Evolutionary conservation across 1,284 basidiomycete species (phyloP).

Genomic region (Marasmius oreades): DNA sequence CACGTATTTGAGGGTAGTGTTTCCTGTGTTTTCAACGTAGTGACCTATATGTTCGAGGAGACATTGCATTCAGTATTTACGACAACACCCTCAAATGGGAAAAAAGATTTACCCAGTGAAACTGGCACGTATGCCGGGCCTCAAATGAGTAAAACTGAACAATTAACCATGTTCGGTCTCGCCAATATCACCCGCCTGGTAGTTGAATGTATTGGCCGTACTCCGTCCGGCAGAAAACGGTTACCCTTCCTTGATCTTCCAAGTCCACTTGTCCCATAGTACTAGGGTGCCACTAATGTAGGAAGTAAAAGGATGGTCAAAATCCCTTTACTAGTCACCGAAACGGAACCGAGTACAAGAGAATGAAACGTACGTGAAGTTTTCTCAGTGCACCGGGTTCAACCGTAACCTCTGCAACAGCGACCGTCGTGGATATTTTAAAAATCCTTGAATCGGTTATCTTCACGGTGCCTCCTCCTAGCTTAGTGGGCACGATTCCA

Average conservation of each 20-base stretch:
- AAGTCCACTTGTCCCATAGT: conserved; percentile 66
- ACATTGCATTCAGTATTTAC: neutral
- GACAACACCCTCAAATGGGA: neutral
- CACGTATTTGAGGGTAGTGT: conserved; percentile 57
- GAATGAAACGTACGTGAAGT: conserved; percentile 31
- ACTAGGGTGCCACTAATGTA: conserved; percentile 66
- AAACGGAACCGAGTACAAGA: neutral
- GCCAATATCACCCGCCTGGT: conserved; percentile 67
- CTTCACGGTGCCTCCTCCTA: conserved; percentile 60
- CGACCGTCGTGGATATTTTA: conserved; percentile 46
- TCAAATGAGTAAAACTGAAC: conserved; percentile 3
- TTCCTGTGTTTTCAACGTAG: conserved; percentile 70
- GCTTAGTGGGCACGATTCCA: conserved; percentile 43
- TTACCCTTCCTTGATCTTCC: conserved; percentile 57
- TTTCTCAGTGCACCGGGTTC: conserved; percentile 64
- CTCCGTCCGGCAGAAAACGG: conserved; percentile 58
- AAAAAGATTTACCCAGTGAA: conserved; percentile 39
- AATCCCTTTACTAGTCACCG: no score
- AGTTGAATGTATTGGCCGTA: conserved; percentile 68
- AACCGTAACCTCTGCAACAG: conserved; percentile 64
- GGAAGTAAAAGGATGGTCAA: no score
- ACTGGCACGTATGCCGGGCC: conserved; percentile 50
- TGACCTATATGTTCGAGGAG: conserved; percentile 41
- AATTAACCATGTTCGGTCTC: conserved; percentile 14
- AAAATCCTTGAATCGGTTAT: conserved; percentile 56